Evolutionary conservation across 257 asterid species (phyloP).

Genomic region (Mitragyna speciosa): DNA sequence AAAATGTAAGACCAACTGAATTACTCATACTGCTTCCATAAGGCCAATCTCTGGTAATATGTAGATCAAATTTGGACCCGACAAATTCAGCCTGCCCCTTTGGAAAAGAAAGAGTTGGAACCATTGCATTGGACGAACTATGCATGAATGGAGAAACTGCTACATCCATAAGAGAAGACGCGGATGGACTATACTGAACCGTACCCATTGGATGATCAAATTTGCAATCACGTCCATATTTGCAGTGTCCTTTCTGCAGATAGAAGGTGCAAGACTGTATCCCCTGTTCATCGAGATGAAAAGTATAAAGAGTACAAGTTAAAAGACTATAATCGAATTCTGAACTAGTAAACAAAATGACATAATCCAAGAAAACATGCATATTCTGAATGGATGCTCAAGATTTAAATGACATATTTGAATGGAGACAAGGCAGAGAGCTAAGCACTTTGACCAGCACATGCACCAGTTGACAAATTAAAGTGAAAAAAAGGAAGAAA

Average conservation of each 20-base stretch:
- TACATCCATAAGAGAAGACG: conserved; percentile 55
- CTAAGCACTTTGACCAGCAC: neutral
- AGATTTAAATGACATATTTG: neutral
- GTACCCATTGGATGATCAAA: conserved; percentile 75
- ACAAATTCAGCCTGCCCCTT: conserved; percentile 46
- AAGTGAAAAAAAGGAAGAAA: neutral
- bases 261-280: conserved; percentile 80
- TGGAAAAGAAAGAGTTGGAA: conserved; percentile 43
- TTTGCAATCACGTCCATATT: conserved; percentile 74
- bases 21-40: conserved; percentile 34
- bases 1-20: conserved; percentile 32
- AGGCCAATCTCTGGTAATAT: conserved; percentile 25
- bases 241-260: conserved; percentile 77
- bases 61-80: conserved; percentile 30
- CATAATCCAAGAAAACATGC: neutral
- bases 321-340: neutral
- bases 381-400: neutral
- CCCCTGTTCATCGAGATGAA: conserved; percentile 49
- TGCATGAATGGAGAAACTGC: conserved; percentile 46
- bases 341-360: neutral
- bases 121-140: conserved; percentile 22
- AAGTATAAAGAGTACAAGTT: neutral
- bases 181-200: conserved; percentile 41
- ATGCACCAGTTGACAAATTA: neutral
- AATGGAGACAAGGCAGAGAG: neutral